phyloP scores from a whole-genome alignment of 2,329 filamentous ascomycete species.

The Phoma sp. region DNA sequence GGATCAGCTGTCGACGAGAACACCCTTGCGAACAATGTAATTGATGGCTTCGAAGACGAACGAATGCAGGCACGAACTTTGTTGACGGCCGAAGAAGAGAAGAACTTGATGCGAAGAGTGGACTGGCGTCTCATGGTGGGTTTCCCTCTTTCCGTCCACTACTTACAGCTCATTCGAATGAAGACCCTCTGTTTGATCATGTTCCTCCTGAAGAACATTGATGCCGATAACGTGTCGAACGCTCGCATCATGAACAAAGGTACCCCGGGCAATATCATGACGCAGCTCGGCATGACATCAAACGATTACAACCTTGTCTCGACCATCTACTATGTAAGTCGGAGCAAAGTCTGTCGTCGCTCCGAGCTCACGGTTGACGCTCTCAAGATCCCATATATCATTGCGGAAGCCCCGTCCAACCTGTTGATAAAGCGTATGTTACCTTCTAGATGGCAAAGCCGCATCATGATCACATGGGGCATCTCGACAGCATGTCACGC shows the following conservation, averaged over 20 bases:
- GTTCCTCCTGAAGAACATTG: conserved; percentile 33
- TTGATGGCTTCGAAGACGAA: conserved; percentile 21
- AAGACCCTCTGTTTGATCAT: conserved; percentile 26
- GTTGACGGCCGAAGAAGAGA: conserved; percentile 51
- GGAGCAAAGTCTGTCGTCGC: too few relatives aligned
- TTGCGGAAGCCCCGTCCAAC: conserved; percentile 41
- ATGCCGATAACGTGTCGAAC: conserved; percentile 29
- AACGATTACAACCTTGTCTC: conserved; percentile 38
- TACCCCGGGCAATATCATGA: conserved; percentile 27
- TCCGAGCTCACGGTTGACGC: neutral
- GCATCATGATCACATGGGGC: conserved; percentile 35
- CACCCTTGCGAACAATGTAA: neutral
- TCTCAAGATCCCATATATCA: conserved; percentile 27
- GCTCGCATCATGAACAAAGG: conserved; percentile 30
- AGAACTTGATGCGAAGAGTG: conserved; percentile 44
- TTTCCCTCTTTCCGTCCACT: neutral
- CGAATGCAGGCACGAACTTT: conserved; percentile 22
- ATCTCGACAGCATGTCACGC: conserved; percentile 36
- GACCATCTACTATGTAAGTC: conserved; percentile 44
- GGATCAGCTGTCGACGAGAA: conserved; percentile 13
- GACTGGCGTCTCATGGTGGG: conserved; percentile 23
- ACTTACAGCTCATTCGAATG: neutral
- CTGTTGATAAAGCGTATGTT: conserved; percentile 47
- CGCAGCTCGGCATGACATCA: conserved; percentile 26
- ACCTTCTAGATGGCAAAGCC: conserved; percentile 46